phyloP scores from a whole-genome alignment of 2,329 filamentous ascomycete species.

The Alternaria atra region DNA sequence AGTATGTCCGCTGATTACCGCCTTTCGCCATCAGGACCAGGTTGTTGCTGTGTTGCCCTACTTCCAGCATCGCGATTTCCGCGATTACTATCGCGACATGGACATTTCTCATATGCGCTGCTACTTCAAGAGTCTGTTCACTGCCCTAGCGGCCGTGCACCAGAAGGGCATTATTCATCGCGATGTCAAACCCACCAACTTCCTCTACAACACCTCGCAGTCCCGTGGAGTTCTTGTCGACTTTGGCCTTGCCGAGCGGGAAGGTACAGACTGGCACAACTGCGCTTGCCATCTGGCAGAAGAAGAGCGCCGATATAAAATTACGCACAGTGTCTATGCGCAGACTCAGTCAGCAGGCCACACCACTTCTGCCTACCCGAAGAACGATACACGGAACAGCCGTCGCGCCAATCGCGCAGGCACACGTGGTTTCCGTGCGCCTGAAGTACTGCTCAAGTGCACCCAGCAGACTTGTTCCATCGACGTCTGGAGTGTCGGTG shows the following conservation, averaged over 20 bases:
- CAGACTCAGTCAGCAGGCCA: slow-evolving; percentile 57
- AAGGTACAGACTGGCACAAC: slow-evolving; percentile 75
- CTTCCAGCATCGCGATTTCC: slow-evolving; percentile 94
- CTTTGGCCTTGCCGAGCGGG: slow-evolving; percentile 89
- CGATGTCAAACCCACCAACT: slow-evolving; percentile 98
- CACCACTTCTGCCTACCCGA: slow-evolving; percentile 75
- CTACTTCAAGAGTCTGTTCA: slow-evolving; percentile 89
- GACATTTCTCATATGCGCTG: slow-evolving; percentile 84
- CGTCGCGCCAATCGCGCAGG: slow-evolving; percentile 93
- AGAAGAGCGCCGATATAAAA: slow-evolving; percentile 67
- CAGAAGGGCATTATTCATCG: slow-evolving; percentile 85
- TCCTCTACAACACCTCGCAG: slow-evolving; percentile 84
- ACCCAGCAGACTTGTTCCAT: slow-evolving; percentile 91
- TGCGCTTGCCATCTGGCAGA: slow-evolving; percentile 80
- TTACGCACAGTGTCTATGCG: slow-evolving; percentile 66
- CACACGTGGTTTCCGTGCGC: slow-evolving; percentile 93
- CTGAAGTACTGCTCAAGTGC: slow-evolving; percentile 96
- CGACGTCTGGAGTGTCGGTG: slow-evolving; percentile 95
- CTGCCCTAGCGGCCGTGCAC: slow-evolving; percentile 84
- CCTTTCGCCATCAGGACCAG: slow-evolving; percentile 94
- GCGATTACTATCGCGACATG: slow-evolving; percentile 92
- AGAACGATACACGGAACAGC: slow-evolving; percentile 86
- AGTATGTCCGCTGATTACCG: slow-evolving; percentile 94
- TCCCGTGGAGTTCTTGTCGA: slow-evolving; percentile 94
- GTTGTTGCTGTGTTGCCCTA: slow-evolving; percentile 95